Conservation (phyloP, 768 basidiomycete species). For the Trametes cingulata region DNA sequence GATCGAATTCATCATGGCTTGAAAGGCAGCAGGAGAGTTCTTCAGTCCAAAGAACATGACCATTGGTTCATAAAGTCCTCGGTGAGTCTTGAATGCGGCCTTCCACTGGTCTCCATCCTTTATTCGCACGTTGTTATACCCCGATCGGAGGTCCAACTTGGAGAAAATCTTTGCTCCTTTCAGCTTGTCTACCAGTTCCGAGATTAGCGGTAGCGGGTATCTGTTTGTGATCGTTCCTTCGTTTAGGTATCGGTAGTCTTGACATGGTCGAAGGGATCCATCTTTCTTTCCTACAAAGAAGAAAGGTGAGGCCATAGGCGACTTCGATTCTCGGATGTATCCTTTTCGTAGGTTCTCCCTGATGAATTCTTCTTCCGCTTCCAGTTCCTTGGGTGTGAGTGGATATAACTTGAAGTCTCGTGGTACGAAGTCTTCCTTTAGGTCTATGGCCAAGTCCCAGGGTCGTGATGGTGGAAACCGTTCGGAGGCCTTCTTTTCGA, state of each 20-base stretch:
- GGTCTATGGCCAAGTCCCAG: too few species aligned
- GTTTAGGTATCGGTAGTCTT: constrained; percentile 36
- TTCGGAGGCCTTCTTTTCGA: too few species aligned
- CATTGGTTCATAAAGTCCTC: constrained; percentile 40
- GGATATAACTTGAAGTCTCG: constrained; percentile 26
- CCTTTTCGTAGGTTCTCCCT: constrained; percentile 24
- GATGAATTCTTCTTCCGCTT: constrained; percentile 20
- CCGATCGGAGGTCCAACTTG: constrained; percentile 30
- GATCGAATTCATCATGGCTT: constrained; percentile 35
- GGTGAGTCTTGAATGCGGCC: constrained; percentile 39
- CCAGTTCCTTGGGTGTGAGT: constrained; percentile 12
- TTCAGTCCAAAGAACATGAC: constrained; percentile 42
- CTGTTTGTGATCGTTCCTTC: constrained; percentile 34
- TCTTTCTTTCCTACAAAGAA: constrained; percentile 35
- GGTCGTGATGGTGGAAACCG: too few species aligned
- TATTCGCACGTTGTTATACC: constrained; percentile 39
- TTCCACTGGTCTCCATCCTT: constrained; percentile 45
- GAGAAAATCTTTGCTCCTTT: constrained; percentile 26
- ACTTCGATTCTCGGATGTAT: constrained; percentile 20
- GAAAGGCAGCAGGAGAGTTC: constrained; percentile 42
- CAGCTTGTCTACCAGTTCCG: constrained; percentile 28
- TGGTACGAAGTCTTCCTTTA: too few species aligned
- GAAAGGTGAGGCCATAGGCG: constrained; percentile 27
- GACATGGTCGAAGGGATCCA: constrained; percentile 22
- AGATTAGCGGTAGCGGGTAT: constrained; percentile 37